phyloP scores from a whole-genome alignment of 306 rosid genomes.

The Astragalus membranaceus region DNA sequence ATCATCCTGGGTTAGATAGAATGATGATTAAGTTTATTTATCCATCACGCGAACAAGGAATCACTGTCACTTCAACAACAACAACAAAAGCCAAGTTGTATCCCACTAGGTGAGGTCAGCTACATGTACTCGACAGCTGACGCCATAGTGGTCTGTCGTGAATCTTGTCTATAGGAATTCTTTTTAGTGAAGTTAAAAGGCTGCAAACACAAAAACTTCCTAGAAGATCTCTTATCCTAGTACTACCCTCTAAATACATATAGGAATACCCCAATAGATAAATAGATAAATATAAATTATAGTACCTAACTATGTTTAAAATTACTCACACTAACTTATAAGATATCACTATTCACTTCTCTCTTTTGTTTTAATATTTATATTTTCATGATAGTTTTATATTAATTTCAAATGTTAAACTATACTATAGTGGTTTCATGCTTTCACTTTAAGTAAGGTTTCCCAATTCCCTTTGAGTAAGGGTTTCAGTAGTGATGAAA shows the following conservation, averaged over 20 bases:
- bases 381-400: not conserved
- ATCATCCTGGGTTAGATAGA: not conserved
- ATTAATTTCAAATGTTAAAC: not conserved
- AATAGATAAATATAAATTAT: not conserved
- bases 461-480: not conserved
- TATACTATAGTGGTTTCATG: not conserved
- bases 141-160: too few relatives aligned
- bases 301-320: not conserved
- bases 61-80: not conserved
- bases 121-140: too few relatives aligned
- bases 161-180: too few relatives aligned
- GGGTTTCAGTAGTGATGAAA: not conserved
- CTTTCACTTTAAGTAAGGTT: not conserved
- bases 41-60: not conserved
- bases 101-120: not conserved
- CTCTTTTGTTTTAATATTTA: not conserved
- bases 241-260: not conserved
- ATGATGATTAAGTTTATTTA: not conserved
- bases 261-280: not conserved
- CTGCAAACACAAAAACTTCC: too few relatives aligned
- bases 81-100: not conserved
- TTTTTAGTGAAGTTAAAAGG: too few relatives aligned
- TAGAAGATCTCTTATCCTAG: too few relatives aligned
- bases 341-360: too few relatives aligned
- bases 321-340: not conserved